These are phyloP conservation scores for Pythium aphanidermatum DNA, from an alignment of 352 stramenopile species.

Conservation along the genomic window DNA sequence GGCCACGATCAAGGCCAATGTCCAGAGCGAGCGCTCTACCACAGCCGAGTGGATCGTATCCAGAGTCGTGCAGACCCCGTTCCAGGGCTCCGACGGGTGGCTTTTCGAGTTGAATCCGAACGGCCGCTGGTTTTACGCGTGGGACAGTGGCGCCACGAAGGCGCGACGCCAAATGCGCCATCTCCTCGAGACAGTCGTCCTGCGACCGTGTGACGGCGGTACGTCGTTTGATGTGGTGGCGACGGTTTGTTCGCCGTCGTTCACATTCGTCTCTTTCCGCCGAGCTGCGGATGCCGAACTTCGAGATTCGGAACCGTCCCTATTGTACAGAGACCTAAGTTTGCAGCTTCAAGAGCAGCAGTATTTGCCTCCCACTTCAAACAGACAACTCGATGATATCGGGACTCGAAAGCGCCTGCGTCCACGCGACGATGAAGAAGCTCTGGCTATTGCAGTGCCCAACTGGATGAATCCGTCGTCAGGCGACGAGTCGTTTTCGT, in stretches of 20 bases:
- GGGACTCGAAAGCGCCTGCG: no score
- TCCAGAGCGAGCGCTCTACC: background rate
- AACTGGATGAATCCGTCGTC: no score
- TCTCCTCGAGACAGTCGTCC: background rate
- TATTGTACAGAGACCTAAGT: no score
- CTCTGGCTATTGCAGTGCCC: no score
- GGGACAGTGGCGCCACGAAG: slow-evolving; percentile 6
- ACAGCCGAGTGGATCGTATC: background rate
- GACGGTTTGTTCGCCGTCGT: background rate
- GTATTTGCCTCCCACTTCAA: no score
- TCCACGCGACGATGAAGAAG: no score
- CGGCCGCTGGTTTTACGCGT: slow-evolving; percentile 2
- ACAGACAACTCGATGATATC: no score
- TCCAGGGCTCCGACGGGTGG: background rate
- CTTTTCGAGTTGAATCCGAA: slow-evolving; percentile 4
- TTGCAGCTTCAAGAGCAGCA: no score
- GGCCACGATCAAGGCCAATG: background rate
- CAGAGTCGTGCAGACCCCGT: background rate
- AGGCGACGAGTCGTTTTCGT: no score
- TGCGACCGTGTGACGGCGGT: background rate
- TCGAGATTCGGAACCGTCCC: no score
- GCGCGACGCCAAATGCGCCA: background rate
- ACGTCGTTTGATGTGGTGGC: background rate
- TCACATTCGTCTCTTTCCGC: slow-evolving; percentile 1
- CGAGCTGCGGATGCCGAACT: background rate